These are phyloP conservation scores for Ustilago curta DNA, from an alignment of 1,284 basidiomycete genomes.

Conservation along the genomic window DNA sequence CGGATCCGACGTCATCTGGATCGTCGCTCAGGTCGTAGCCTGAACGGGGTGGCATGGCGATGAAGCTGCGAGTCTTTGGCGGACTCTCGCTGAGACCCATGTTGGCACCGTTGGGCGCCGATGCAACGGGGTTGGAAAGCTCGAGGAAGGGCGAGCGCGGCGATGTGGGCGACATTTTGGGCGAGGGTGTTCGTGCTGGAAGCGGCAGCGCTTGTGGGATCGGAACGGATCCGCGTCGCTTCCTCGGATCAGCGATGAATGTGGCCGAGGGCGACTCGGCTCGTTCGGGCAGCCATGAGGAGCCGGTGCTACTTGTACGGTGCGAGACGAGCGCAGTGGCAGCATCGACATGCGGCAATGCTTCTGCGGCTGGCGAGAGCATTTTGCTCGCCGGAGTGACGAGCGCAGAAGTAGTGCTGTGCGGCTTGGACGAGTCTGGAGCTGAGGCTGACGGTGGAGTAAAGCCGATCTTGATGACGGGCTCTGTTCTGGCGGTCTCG, in stretches of 20 bases:
- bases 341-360: slow-evolving; percentile 34
- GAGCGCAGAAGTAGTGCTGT: slow-evolving; percentile 8
- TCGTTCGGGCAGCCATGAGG: slow-evolving; percentile 39
- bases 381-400: slow-evolving; percentile 37
- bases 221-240: slow-evolving; percentile 31
- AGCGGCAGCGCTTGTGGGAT: slow-evolving; percentile 28
- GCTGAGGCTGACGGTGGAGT: slow-evolving; percentile 14
- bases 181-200: slow-evolving; percentile 37
- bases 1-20: slow-evolving; percentile 68
- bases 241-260: slow-evolving; percentile 27
- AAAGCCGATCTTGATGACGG: slow-evolving; percentile 42
- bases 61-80: slow-evolving; percentile 67
- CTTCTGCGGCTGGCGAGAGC: slow-evolving; percentile 42
- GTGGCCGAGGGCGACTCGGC: slow-evolving; percentile 35
- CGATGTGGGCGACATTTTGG: slow-evolving; percentile 43
- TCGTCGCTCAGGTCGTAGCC: slow-evolving; percentile 69
- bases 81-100: slow-evolving; percentile 59
- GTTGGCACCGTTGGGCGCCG: slow-evolving; percentile 17
- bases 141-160: slow-evolving; percentile 49
- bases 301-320: slow-evolving; percentile 26
- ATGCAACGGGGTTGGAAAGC: slow-evolving; percentile 18
- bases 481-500: slow-evolving; percentile 35
- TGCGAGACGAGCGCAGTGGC: slow-evolving; percentile 35
- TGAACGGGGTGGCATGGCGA: slow-evolving; percentile 67
- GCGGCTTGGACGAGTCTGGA: slow-evolving; percentile 10